phyloP scores from a whole-genome alignment of 129 eudicot species.

The Flaveria ramosissima region DNA sequence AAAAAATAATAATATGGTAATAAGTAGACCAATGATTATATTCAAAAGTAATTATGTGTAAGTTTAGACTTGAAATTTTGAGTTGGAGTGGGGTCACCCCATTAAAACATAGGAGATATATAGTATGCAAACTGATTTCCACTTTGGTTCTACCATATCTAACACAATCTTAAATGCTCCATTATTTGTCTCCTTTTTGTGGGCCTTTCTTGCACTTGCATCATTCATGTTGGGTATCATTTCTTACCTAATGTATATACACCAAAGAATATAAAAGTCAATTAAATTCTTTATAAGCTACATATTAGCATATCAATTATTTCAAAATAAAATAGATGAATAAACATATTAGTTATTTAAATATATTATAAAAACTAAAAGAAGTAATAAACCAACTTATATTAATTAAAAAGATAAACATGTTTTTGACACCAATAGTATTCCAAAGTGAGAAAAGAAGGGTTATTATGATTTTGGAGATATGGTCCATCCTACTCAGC shows the following conservation, averaged over 20 bases:
- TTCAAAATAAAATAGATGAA: no score
- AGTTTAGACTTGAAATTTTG: background rate
- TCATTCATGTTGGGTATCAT: conserved; percentile 34
- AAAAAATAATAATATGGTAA: no score
- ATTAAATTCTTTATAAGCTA: no score
- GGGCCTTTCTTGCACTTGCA: conserved; percentile 33
- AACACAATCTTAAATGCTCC: conserved; percentile 50
- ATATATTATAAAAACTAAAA: no score
- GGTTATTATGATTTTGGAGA: conserved; percentile 24
- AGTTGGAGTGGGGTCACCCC: conserved; percentile 31
- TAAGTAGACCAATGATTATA: no score
- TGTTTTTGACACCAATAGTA: no score
- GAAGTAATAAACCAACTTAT: no score
- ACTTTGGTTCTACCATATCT: conserved; percentile 41
- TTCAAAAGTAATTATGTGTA: no score
- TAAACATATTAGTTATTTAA: no score
- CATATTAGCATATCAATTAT: no score
- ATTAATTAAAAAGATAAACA: no score
- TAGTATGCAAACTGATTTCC: conserved; percentile 34
- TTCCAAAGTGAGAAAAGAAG: background rate
- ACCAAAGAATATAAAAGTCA: background rate
- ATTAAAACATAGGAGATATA: conserved; percentile 13
- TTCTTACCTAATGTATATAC: conserved; percentile 17
- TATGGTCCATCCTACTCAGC: conserved; percentile 38
- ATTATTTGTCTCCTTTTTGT: conserved; percentile 37